A percentile compares a stretch with the other conserved stretches of the same genome.
phyloP scores from a whole-genome alignment of 805 yeast species.

The Jamesozyma lodderae region DNA sequence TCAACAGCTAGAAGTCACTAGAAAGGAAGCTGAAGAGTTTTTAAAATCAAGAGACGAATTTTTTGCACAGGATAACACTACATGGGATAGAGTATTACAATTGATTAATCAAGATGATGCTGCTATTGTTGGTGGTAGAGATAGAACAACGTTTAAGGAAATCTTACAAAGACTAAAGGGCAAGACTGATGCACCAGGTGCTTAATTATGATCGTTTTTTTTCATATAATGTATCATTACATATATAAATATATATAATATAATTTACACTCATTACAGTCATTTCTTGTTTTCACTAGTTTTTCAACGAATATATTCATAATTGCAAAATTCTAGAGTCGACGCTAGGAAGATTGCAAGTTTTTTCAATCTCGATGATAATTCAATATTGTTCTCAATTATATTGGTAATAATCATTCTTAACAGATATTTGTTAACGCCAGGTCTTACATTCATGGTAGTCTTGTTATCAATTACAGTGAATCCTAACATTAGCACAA shows the following conservation, averaged over 20 bases:
- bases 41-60: slow-evolving; percentile 66
- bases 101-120: slow-evolving; percentile 39
- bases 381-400: neutral
- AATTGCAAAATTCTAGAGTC: slow-evolving; percentile 12
- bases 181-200: slow-evolving; percentile 68
- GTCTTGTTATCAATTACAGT: slow-evolving; percentile 14
- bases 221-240: neutral
- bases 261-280: slow-evolving; percentile 1
- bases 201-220: slow-evolving; percentile 30
- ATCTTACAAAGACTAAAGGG: slow-evolving; percentile 57
- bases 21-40: slow-evolving; percentile 61
- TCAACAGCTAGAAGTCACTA: slow-evolving; percentile 50
- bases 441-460: slow-evolving; percentile 17
- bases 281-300: slow-evolving; percentile 9
- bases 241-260: slow-evolving; percentile 1
- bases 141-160: slow-evolving; percentile 62
- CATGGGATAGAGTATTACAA: slow-evolving; percentile 67
- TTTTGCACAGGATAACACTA: slow-evolving; percentile 62
- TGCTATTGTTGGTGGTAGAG: slow-evolving; percentile 40
- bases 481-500: slow-evolving; percentile 17
- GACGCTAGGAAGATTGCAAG: slow-evolving; percentile 9
- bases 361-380: slow-evolving; percentile 3
- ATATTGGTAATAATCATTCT: slow-evolving; percentile 8
- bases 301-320: neutral
- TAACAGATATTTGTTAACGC: slow-evolving; percentile 13